These are phyloP conservation scores for Vanrija sp. DNA, from an alignment of 1,284 basidiomycete genomes.

Conservation along the genomic window DNA sequence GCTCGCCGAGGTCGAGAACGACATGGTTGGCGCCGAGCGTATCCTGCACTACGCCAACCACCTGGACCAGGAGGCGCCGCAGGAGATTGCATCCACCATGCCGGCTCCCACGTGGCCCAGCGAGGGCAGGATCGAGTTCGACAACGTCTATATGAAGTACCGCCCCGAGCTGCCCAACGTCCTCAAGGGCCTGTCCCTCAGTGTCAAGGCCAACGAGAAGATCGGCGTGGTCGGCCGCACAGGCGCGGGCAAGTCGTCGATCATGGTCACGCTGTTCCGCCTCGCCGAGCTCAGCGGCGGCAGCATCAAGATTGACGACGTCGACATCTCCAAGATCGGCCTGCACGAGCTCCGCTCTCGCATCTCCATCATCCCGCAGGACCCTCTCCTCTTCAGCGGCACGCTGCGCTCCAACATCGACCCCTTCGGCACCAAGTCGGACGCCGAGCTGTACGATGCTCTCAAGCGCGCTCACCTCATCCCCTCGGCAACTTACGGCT, in stretches of 20 bases:
- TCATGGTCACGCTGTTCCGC: constrained; percentile 56
- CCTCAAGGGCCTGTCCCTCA: constrained; percentile 58
- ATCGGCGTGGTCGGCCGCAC: constrained; percentile 54
- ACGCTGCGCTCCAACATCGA: constrained; percentile 61
- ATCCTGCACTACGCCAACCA: constrained; percentile 63
- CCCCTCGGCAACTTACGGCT: constrained; percentile 18
- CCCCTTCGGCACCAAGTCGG: constrained; percentile 68
- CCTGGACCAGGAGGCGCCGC: constrained; percentile 73
- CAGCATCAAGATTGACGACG: constrained; percentile 47
- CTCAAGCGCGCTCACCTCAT: constrained; percentile 73
- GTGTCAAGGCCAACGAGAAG: constrained; percentile 53
- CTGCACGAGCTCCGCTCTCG: constrained; percentile 51
- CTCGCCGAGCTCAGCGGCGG: constrained; percentile 50
- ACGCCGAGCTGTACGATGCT: constrained; percentile 75
- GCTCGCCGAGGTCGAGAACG: constrained; percentile 78
- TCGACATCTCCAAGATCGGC: constrained; percentile 54
- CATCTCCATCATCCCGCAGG: constrained; percentile 77
- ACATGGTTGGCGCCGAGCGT: constrained; percentile 87
- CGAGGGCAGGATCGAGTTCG: constrained; percentile 47
- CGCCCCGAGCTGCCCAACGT: constrained; percentile 53
- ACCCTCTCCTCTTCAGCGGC: constrained; percentile 61
- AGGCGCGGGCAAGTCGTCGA: constrained; percentile 59
- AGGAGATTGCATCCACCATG: constrained; percentile 59
- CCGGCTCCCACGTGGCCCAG: constrained; percentile 65
- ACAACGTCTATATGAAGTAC: constrained; percentile 52